Conservation (phyloP, 192 early-diverging fungal genomes). For the Helicostylum pulchrum region DNA sequence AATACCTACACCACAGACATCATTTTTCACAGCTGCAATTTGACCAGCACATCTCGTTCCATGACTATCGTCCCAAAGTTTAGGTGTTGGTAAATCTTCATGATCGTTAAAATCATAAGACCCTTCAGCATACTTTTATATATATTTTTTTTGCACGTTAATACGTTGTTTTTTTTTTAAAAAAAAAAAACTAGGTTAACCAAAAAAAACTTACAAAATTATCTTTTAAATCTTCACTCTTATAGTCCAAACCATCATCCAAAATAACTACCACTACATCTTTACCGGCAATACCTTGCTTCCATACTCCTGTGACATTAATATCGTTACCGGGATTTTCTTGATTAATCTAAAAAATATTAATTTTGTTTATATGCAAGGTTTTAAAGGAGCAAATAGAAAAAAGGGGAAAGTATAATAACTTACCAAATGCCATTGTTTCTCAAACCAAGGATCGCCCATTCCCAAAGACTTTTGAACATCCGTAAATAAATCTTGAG, state of each 20-base stretch:
- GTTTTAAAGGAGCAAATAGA: not conserved
- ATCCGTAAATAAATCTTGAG: not conserved
- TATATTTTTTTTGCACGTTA: not conserved
- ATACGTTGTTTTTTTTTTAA: not conserved
- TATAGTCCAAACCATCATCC: constrained; percentile 84
- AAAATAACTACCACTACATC: constrained; percentile 73
- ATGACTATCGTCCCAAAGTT: constrained; percentile 67
- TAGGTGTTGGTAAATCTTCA: constrained; percentile 63
- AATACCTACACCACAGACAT: constrained; percentile 80
- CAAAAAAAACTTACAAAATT: constrained; percentile 57
- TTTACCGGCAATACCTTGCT: constrained; percentile 62
- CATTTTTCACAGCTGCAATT: constrained; percentile 76
- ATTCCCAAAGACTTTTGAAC: constrained; percentile 39
- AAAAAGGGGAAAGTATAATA: not conserved
- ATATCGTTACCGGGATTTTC: constrained; percentile 62
- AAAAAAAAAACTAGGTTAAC: no score
- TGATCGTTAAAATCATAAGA: constrained; percentile 87
- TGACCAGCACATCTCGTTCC: constrained; percentile 88
- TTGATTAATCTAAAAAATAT: constrained; percentile 28
- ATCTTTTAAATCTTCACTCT: constrained; percentile 63
- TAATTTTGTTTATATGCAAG: no score
- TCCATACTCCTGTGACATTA: constrained; percentile 83
- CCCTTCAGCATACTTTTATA: constrained; percentile 51
- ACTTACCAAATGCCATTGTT: constrained; percentile 79
- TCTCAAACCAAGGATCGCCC: constrained; percentile 61